phyloP scores from a whole-genome alignment of 139 green algal genomes.

The Chlorella ohadii region DNA sequence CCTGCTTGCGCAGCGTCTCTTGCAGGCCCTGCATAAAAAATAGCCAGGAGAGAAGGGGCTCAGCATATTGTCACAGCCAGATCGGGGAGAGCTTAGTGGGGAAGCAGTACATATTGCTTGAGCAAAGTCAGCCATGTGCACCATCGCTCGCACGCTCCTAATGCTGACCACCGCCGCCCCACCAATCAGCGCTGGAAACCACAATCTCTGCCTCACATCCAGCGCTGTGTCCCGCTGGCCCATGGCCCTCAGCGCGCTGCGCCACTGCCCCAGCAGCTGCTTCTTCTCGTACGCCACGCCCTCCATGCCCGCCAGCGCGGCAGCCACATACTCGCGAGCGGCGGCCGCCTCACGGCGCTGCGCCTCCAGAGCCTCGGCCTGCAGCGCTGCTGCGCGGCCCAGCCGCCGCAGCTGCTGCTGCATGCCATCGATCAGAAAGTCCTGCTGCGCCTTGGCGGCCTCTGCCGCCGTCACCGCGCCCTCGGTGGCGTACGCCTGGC shows the following conservation, averaged over 20 bases:
- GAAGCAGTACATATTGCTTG: not conserved
- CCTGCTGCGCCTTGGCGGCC: constrained; percentile 88
- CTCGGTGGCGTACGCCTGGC: constrained; percentile 85
- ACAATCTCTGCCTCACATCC: constrained; percentile 33
- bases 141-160: no score
- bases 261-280: constrained; percentile 88
- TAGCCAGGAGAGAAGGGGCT: no score
- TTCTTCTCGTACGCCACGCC: constrained; percentile 91
- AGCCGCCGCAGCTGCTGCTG: constrained; percentile 54
- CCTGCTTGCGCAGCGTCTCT: constrained; percentile 74
- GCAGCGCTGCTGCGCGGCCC: constrained; percentile 68
- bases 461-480: constrained; percentile 77
- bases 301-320: constrained; percentile 85
- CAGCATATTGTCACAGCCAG: no score
- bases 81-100: no score
- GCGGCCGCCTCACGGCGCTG: constrained; percentile 80
- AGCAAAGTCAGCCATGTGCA: not conserved
- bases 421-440: constrained; percentile 78
- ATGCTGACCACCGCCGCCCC: not conserved
- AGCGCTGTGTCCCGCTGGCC: constrained; percentile 81
- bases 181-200: no score
- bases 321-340: constrained; percentile 68
- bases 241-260: constrained; percentile 76
- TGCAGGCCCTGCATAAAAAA: constrained; percentile 72
- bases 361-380: constrained; percentile 72